A percentile compares a stretch with the other conserved stretches of the same genome.
phyloP scores from a whole-genome alignment of 306 rosid genomes.

The Gastrolobium bilobum region DNA sequence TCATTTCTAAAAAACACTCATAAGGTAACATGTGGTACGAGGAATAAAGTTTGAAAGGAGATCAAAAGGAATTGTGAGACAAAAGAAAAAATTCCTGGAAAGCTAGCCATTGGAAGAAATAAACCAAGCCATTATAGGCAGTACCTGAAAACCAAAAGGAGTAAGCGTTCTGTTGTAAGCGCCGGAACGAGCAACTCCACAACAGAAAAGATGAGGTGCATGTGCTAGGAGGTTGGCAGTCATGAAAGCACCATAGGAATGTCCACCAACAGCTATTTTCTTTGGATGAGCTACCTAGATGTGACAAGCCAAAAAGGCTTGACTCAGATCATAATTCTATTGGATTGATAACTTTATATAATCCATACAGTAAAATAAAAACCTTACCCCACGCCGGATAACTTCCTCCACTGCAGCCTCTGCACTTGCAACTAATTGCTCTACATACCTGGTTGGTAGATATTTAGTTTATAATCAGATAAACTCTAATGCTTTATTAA shows the following conservation, averaged over 20 bases:
- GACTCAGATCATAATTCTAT: constrained; percentile 36
- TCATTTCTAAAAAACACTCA: constrained; percentile 34
- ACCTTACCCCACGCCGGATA: constrained; percentile 85
- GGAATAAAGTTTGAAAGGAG: constrained; percentile 33
- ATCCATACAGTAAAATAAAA: constrained; percentile 31
- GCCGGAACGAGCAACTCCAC: constrained; percentile 99
- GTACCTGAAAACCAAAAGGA: constrained; percentile 99
- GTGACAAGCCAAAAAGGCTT: constrained; percentile 45
- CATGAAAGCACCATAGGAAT: constrained; percentile 99
- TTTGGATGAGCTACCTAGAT: constrained; percentile 89
- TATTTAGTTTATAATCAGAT: constrained; percentile 44
- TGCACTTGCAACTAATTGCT: constrained; percentile 94
- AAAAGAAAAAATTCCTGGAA: constrained; percentile 8
- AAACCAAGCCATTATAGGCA: background rate
- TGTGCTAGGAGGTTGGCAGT: constrained; percentile 98
- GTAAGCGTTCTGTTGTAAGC: constrained; percentile 99
- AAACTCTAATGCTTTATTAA: constrained; percentile 32
- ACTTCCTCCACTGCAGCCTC: constrained; percentile 99
- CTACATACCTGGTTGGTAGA: constrained; percentile 75
- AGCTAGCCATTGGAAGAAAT: constrained; percentile 1
- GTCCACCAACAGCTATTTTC: constrained; percentile 98
- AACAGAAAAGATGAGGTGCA: constrained; percentile 97
- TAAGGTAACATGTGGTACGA: constrained; percentile 26
- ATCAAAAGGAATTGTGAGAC: background rate
- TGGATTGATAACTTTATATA: constrained; percentile 23